Evolutionary conservation across 495 filamentous ascomycete genomes (phyloP), one percentile per base, ranked within the genome.

Genomic region (Xylona heveae): DNA sequence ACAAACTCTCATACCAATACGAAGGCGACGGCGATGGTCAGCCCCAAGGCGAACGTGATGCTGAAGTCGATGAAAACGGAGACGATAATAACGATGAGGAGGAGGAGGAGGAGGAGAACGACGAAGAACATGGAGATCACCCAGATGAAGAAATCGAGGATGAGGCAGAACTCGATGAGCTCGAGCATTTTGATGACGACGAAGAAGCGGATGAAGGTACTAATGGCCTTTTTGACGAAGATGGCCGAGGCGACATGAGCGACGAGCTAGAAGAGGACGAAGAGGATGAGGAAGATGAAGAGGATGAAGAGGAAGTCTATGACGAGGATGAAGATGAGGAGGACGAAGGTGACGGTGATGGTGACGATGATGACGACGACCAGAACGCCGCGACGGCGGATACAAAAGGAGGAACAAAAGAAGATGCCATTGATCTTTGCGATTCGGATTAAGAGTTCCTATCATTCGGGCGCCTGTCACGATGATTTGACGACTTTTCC

Each of bases 301-400:
- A 67, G 19, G 64, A 79, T 18, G 54, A 68, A 28, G 70, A 71
- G 40, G 54, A 50, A 27, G 36, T 43, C 21, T 34, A 38, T 14
- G 40, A 49, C 3, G 39, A 43, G 6, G 38, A 38, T 19, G 43
- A 47, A 13, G 46, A 9, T 51, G 27, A 36, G 6, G 6, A 16
- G n/a, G 30, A 19, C 26, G n/a, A n/a, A n/a, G n/a, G n/a, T n/a
- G n/a, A n/a, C n/a, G n/a, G n/a, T n/a, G n/a, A n/a, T n/a, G n/a
- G n/a, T n/a, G n/a, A n/a, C n/a, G n/a, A n/a, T n/a, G n/a, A n/a
- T n/a, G n/a, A n/a, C n/a, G n/a, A n/a, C n/a, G n/a, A n/a, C n/a
- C n/a, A n/a, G n/a, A n/a, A n/a, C n/a, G n/a, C n/a, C n/a, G n/a
- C n/a, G n/a, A n/a, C n/a, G n/a, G n/a, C n/a, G n/a, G n/a, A n/a